Conservation (phyloP, 768 basidiomycete genomes). For the Leccinum arenicola region DNA sequence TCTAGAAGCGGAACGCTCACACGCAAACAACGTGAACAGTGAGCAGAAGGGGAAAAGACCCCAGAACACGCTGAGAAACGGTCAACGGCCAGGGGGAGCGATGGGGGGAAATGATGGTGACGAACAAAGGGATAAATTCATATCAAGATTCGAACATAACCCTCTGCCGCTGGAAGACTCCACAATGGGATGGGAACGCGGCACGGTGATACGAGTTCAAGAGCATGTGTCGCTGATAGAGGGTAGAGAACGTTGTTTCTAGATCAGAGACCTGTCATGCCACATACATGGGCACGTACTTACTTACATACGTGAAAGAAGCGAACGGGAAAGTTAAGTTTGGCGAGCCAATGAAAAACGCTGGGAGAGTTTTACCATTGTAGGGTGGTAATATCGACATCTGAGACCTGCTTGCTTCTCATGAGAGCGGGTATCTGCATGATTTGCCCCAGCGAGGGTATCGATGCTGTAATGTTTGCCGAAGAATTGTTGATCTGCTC, state of each 20-base stretch:
- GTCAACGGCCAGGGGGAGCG: not conserved
- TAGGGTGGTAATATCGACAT: not conserved
- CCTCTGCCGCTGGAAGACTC: not conserved
- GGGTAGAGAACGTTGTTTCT: not conserved
- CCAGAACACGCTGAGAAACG: not conserved
- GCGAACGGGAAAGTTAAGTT: not conserved
- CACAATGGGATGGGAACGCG: not conserved
- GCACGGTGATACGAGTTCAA: not conserved
- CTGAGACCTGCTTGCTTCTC: not conserved
- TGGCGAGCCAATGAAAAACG: not conserved
- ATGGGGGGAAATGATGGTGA: not conserved
- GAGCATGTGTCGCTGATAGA: not conserved
- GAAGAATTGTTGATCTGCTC: not conserved
- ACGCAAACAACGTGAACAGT: not conserved
- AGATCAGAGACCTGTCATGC: not conserved
- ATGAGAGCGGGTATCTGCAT: not conserved
- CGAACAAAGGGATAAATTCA: not conserved
- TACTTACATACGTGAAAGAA: slow-evolving; percentile 4
- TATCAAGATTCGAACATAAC: not conserved
- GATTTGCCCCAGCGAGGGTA: not conserved
- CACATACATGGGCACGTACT: not conserved
- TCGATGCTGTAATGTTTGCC: not conserved
- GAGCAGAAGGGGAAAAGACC: not conserved
- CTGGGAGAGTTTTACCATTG: not conserved
- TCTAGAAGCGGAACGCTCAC: not conserved